These are phyloP conservation scores for Pilaira anomala DNA, from an alignment of 192 early-diverging fungal species.

Conservation along the genomic window DNA sequence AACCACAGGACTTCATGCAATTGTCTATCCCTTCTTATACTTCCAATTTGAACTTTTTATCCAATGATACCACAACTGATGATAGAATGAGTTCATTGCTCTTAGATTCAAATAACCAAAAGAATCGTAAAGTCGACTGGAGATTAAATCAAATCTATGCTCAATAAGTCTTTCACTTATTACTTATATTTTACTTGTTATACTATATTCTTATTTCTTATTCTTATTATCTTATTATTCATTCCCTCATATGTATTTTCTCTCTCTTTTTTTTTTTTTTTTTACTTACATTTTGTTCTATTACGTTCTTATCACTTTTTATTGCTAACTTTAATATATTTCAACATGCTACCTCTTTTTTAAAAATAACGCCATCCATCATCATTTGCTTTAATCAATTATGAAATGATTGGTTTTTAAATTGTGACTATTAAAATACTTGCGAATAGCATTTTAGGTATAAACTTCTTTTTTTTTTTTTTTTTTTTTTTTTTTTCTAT, in stretches of 20 bases:
- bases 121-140: slow-evolving; percentile 1
- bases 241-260: background rate
- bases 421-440: too few species aligned
- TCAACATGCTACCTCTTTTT: too few species aligned
- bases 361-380: too few species aligned
- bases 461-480: background rate
- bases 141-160: slow-evolving; percentile 10
- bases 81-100: too few species aligned
- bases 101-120: background rate
- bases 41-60: too few species aligned
- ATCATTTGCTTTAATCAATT: too few species aligned
- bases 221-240: background rate
- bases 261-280: background rate
- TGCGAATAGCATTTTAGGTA: too few species aligned
- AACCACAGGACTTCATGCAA: too few species aligned
- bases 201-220: background rate
- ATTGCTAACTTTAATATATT: background rate
- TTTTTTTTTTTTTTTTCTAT: background rate
- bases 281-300: background rate
- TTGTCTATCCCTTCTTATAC: too few species aligned
- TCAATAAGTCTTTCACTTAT: background rate
- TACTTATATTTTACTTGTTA: background rate
- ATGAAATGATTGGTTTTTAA: too few species aligned
- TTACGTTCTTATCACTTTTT: background rate
- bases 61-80: too few species aligned